Percentiles rank a stretch among this genome's conserved stretches.
These are phyloP conservation scores for Dalbergia oliveri DNA, from an alignment of 306 rosid genomes.

Conservation along the genomic window DNA sequence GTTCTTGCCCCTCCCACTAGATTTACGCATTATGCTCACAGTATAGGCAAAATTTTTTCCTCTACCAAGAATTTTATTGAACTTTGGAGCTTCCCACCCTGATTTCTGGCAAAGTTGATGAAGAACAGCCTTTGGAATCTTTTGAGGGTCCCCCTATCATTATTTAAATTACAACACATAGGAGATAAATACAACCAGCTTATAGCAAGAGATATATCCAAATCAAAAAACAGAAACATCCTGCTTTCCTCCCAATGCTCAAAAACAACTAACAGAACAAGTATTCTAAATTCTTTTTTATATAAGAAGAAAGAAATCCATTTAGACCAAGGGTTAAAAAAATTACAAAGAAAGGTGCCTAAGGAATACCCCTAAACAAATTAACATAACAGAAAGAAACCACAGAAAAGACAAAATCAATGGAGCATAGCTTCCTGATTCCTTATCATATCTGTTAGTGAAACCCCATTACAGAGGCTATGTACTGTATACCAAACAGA, in stretches of 20 bases:
- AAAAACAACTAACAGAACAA: slow-evolving; percentile 26
- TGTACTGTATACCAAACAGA: slow-evolving; percentile 10
- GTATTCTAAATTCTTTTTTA: slow-evolving; percentile 5
- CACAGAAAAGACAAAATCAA: not conserved
- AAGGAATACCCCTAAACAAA: slow-evolving; percentile 32
- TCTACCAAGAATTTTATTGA: slow-evolving; percentile 71
- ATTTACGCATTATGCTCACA: slow-evolving; percentile 79
- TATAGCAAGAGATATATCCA: slow-evolving; percentile 36
- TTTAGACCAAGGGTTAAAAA: slow-evolving; percentile 10
- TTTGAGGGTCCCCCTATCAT: slow-evolving; percentile 82
- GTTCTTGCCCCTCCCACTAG: slow-evolving; percentile 96
- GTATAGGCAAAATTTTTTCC: slow-evolving; percentile 71
- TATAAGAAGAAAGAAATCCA: slow-evolving; percentile 24
- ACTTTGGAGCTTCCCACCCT: slow-evolving; percentile 99
- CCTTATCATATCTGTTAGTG: not conserved
- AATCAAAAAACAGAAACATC: slow-evolving; percentile 11
- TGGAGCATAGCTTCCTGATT: not conserved
- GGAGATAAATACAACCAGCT: slow-evolving; percentile 29
- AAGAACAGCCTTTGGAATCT: slow-evolving; percentile 94
- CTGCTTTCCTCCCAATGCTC: slow-evolving; percentile 8
- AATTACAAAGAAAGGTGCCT: not conserved
- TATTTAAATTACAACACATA: slow-evolving; percentile 27
- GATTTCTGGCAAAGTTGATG: slow-evolving; percentile 95
- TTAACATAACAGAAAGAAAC: not conserved
- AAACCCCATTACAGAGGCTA: not conserved